A percentile compares a stretch with the other conserved stretches of the same genome.
Evolutionary conservation across 768 basidiomycete species (phyloP).

Genomic region (Termitomyces sp.): DNA sequence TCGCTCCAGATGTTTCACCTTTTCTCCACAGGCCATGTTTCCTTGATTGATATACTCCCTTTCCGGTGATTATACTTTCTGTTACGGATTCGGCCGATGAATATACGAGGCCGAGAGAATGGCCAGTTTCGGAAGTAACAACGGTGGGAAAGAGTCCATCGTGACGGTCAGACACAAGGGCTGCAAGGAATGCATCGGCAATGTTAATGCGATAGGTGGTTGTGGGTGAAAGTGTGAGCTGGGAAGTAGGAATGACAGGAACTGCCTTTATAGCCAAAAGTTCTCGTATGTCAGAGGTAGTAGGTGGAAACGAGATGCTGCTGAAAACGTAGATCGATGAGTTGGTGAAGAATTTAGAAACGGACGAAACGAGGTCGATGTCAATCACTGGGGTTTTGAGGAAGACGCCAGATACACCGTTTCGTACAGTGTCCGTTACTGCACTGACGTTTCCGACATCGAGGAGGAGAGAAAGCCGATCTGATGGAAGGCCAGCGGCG

Average conservation of each 20-base stretch:
- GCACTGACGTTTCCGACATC: slow-evolving; percentile 70
- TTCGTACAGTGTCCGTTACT: slow-evolving; percentile 69
- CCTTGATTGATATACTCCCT: slow-evolving; percentile 94
- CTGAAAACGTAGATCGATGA: slow-evolving; percentile 61
- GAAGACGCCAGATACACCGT: slow-evolving; percentile 72
- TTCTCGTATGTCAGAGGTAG: slow-evolving; percentile 55
- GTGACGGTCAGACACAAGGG: slow-evolving; percentile 76
- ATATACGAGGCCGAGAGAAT: slow-evolving; percentile 89
- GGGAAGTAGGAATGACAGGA: slow-evolving; percentile 66
- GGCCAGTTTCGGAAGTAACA: slow-evolving; percentile 74
- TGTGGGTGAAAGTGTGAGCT: slow-evolving; percentile 57
- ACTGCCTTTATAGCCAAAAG: slow-evolving; percentile 55
- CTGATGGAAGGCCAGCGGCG: slow-evolving; percentile 54
- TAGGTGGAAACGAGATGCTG: slow-evolving; percentile 42
- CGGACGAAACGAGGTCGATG: slow-evolving; percentile 69
- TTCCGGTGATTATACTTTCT: slow-evolving; percentile 83
- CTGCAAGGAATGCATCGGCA: slow-evolving; percentile 81
- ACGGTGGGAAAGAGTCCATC: slow-evolving; percentile 95
- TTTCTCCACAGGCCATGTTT: slow-evolving; percentile 97
- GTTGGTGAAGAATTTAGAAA: slow-evolving; percentile 68
- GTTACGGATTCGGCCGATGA: slow-evolving; percentile 83
- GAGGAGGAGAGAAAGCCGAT: slow-evolving; percentile 72
- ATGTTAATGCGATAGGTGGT: slow-evolving; percentile 60
- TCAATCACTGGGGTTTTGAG: slow-evolving; percentile 72
- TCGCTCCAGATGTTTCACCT: slow-evolving; percentile 93